Evolutionary conservation across 148 eudicot species (phyloP), one percentile per base, ranked within the genome.

Genomic region (Linanthus parryae): DNA sequence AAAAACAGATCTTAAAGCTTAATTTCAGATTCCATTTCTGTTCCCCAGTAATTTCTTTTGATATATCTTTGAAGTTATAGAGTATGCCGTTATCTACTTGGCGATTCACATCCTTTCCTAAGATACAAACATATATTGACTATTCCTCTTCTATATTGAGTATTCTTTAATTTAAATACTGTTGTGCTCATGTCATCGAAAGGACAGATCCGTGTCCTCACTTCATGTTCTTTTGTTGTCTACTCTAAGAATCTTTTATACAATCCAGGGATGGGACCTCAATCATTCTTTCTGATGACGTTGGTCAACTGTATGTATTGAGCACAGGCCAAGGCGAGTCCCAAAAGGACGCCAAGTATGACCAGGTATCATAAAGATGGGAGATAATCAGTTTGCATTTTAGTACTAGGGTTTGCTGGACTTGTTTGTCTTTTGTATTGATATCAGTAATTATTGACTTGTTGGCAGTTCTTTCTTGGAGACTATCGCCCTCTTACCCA

Each of bases 401-500:
- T 18, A 34, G 29, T 48, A 62, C n/a, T 31, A 30, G 28, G 53
- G 56, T 18, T 26, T 29, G 16, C 13, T 8, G 15, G 20, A 16
- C 26, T 9, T 15, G 19, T 16, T 23, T 13, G 21, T 21, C 33
- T 38, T 29, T 44, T 52, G 8, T 54, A 57, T 46, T 45, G 40
- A 41, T 65, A 20, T 33, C 54, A 16, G 25, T 44, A n/a, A 29
- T 17, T n/a, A 27, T 36, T 43, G 37, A 58, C 48, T 31, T 57
- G 58, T 62, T 13, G 42, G 63, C 90, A 92, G 99, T 92, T 92
- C 66, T 92, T 92, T 62, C 84, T 92, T 36, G 99, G 99, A 31
- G 99, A 92, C 63, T 92, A 87, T 80, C 87, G 96, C 24, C 99
- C 99, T 54, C 83, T 92, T 57, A 64, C 82, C 65, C 94, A 78